Evolutionary conservation across 106 monocot species (phyloP).

Genomic region (Cymbidium sinense): DNA sequence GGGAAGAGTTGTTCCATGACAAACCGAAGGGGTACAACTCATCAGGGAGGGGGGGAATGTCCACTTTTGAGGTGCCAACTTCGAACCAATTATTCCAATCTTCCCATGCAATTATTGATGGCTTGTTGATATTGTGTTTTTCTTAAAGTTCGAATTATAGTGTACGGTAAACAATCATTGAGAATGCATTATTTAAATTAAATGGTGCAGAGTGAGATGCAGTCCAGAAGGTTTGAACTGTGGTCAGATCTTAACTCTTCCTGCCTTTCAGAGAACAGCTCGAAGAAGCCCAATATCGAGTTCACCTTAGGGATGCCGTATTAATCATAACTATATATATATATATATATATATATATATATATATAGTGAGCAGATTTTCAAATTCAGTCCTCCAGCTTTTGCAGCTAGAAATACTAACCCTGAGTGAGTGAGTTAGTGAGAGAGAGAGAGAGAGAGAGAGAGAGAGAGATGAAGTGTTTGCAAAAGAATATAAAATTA

Average conservation of each 20-base stretch:
- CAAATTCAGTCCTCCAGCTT: neutral
- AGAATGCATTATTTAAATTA: too few species aligned
- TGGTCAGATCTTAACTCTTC: constrained; percentile 38
- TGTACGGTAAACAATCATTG: too few species aligned
- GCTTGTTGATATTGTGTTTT: constrained; percentile 8
- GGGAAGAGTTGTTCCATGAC: neutral
- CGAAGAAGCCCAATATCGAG: constrained; percentile 72
- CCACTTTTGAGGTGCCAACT: neutral
- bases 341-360: neutral
- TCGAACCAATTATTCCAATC: neutral
- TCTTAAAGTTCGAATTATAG: neutral
- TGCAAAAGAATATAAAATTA: neutral
- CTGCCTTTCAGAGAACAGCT: constrained; percentile 24
- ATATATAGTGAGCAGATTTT: neutral
- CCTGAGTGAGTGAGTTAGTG: neutral
- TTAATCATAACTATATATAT: neutral
- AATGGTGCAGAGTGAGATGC: constrained; percentile 20
- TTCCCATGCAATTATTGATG: neutral
- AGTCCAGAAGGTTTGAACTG: constrained; percentile 34
- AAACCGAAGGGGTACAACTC: constrained; percentile 1
- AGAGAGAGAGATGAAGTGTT: constrained; percentile 1
- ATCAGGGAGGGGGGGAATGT: neutral
- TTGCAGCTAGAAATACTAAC: neutral
- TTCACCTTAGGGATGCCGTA: constrained; percentile 68
- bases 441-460: neutral